phyloP scores from a whole-genome alignment of 2,329 filamentous ascomycete species.

The Fusarium tupiense region DNA sequence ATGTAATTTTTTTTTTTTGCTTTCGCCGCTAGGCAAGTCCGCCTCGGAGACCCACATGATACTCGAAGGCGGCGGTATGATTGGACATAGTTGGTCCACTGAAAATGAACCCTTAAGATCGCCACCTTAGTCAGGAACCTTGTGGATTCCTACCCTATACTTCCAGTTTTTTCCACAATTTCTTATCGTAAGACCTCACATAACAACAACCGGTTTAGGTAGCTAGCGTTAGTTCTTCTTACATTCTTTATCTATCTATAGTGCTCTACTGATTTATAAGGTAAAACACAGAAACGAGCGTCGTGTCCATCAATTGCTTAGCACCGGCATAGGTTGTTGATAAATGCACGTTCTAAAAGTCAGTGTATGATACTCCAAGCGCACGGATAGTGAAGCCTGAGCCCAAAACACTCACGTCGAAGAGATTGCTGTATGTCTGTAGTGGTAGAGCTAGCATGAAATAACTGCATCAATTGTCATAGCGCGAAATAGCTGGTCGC shows the following conservation, averaged over 20 bases:
- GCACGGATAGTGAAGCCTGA: background rate
- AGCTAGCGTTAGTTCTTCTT: background rate
- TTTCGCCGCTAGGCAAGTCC: slow-evolving; percentile 45
- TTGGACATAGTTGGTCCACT: background rate
- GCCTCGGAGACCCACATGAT: slow-evolving; percentile 1
- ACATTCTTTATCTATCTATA: background rate
- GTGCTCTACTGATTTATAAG: too few relatives aligned
- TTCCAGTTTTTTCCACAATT: background rate
- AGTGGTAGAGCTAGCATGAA: background rate
- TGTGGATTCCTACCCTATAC: slow-evolving; percentile 9
- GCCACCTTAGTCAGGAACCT: slow-evolving; percentile 27
- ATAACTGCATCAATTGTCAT: background rate
- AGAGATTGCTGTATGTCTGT: background rate
- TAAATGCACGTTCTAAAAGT: background rate
- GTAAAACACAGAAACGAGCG: too few relatives aligned
- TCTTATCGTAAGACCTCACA: background rate
- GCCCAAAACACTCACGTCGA: background rate
- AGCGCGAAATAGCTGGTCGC: background rate
- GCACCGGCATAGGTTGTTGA: too few relatives aligned
- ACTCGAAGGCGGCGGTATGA: background rate
- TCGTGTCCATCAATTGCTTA: background rate
- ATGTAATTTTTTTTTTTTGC: slow-evolving; percentile 39
- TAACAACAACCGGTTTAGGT: background rate
- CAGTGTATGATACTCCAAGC: background rate
- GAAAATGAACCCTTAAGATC: slow-evolving; percentile 14